Conservation (phyloP, 371 early-diverging fungal species). For the Cokeromyces recurvatus region DNA sequence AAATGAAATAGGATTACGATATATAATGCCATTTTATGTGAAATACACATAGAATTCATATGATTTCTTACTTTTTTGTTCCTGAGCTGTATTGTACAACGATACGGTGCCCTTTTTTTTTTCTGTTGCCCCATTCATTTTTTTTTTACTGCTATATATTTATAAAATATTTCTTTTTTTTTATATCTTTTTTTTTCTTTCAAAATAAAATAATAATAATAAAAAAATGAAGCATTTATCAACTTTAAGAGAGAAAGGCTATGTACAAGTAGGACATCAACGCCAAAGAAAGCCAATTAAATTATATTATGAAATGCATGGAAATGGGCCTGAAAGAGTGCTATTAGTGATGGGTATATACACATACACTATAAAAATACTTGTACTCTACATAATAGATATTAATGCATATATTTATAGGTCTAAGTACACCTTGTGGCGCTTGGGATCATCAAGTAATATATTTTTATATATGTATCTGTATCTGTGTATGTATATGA, state of each 20-base stretch:
- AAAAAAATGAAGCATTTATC: neutral
- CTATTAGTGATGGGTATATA: constrained; percentile 59
- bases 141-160: too few relatives aligned
- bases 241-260: constrained; percentile 13
- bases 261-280: constrained; percentile 21
- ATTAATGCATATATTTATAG: constrained; percentile 13
- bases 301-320: constrained; percentile 70
- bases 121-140: too few relatives aligned
- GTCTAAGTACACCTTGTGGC: constrained; percentile 32
- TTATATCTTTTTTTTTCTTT: neutral
- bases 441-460: constrained; percentile 38
- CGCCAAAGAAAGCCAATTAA: constrained; percentile 20
- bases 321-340: constrained; percentile 58
- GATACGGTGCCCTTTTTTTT: too few relatives aligned
- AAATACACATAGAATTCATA: too few relatives aligned
- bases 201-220: too few relatives aligned
- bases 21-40: too few relatives aligned
- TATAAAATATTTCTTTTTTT: too few relatives aligned
- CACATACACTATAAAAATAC: neutral
- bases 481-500: too few relatives aligned
- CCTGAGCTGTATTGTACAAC: too few relatives aligned
- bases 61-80: too few relatives aligned
- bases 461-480: neutral
- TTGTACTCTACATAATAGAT: neutral
- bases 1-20: too few relatives aligned